These are phyloP conservation scores for Fomitopsis schrenkii DNA, from an alignment of 1,284 basidiomycete species.

Conservation along the genomic window DNA sequence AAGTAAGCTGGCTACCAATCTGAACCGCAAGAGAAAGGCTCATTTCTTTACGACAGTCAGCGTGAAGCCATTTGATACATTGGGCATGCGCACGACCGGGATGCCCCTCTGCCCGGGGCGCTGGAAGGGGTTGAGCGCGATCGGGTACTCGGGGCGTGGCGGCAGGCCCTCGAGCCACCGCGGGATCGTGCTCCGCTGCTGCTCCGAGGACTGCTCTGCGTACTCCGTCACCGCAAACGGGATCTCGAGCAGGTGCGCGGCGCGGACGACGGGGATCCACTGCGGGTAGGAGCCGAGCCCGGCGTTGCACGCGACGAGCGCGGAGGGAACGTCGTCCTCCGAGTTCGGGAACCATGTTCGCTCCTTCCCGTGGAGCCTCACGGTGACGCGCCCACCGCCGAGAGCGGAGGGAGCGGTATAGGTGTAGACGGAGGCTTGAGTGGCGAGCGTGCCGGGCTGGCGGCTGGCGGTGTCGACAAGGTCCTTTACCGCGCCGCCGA, in stretches of 20 bases:
- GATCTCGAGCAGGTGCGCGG: background rate
- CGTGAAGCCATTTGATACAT: background rate
- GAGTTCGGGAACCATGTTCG: background rate
- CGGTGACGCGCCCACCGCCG: background rate
- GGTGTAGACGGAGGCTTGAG: background rate
- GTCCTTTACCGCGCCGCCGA: background rate
- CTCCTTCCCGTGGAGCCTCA: background rate
- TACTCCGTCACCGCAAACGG: background rate
- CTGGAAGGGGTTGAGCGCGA: background rate
- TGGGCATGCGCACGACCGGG: background rate
- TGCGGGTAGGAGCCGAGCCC: background rate
- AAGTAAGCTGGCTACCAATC: background rate
- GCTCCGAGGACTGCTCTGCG: background rate
- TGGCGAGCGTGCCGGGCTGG: background rate
- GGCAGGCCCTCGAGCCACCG: background rate
- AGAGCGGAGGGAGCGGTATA: background rate
- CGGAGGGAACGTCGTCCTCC: background rate
- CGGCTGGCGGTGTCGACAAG: background rate
- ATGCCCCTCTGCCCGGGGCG: background rate
- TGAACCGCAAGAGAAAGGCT: background rate
- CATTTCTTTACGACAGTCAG: background rate
- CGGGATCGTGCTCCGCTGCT: background rate
- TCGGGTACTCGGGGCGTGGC: background rate
- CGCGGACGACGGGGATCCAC: background rate
- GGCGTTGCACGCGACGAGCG: background rate